Percentiles rank a stretch among this genome's conserved stretches.
These are phyloP conservation scores for Mimosa pudica DNA, from an alignment of 306 rosid species.

Conservation along the genomic window DNA sequence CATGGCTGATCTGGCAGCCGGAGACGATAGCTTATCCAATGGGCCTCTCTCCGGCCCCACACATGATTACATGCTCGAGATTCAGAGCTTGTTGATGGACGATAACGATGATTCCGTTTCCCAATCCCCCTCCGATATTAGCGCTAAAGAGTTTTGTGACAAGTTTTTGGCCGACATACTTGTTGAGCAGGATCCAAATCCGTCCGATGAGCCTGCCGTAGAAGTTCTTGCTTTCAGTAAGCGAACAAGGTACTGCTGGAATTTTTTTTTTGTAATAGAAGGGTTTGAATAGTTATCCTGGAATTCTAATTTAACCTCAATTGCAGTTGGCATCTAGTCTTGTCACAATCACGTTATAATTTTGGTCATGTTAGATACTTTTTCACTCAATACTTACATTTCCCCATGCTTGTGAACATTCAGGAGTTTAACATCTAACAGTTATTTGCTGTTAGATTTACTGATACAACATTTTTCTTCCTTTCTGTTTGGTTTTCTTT, in stretches of 20 bases:
- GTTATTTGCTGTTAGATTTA: not conserved
- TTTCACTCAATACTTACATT: not conserved
- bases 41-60: slow-evolving; percentile 13
- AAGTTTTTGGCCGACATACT: slow-evolving; percentile 53
- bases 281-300: not conserved
- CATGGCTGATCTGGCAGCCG: slow-evolving; percentile 35
- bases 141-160: slow-evolving; percentile 24
- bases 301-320: not conserved
- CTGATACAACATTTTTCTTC: not conserved
- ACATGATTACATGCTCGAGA: slow-evolving; percentile 33
- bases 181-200: too few relatives aligned
- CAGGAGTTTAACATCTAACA: not conserved
- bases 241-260: slow-evolving; percentile 53
- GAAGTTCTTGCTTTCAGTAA: slow-evolving; percentile 58
- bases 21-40: slow-evolving; percentile 13
- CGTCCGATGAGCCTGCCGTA: slow-evolving; percentile 31
- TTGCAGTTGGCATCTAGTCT: not conserved
- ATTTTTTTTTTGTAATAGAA: not conserved
- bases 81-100: slow-evolving; percentile 62
- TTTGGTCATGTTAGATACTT: not conserved
- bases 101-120: slow-evolving; percentile 36
- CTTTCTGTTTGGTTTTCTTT: slow-evolving; percentile 14
- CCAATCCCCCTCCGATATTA: slow-evolving; percentile 30
- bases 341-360: not conserved
- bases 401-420: not conserved